Percentiles rank a stretch among this genome's conserved stretches.
Evolutionary conservation across 2,329 filamentous ascomycete species (phyloP).

Genomic region (Fusarium sulawesiense): DNA sequence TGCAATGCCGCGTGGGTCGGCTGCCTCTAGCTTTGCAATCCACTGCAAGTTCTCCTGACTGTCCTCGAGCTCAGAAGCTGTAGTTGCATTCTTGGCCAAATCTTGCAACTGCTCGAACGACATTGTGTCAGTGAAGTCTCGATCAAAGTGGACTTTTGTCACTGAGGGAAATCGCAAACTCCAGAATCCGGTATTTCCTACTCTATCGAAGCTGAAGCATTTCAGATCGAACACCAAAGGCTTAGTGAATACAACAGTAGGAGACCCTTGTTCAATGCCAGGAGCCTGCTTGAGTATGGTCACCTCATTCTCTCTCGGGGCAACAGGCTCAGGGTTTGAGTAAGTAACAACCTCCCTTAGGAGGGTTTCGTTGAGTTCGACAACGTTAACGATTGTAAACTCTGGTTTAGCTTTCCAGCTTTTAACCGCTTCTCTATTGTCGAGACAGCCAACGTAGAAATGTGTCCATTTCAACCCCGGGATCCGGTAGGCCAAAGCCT

Average conservation of each 20-base stretch:
- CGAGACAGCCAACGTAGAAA: conserved; percentile 81
- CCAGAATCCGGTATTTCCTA: conserved; percentile 75
- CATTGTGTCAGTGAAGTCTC: conserved; percentile 74
- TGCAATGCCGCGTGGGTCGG: conserved; percentile 59
- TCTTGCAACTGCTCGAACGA: conserved; percentile 77
- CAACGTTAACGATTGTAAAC: conserved; percentile 75
- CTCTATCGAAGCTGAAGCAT: conserved; percentile 82
- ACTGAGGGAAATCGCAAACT: conserved; percentile 81
- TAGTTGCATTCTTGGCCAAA: conserved; percentile 69
- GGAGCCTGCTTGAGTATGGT: conserved; percentile 62
- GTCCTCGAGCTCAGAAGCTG: conserved; percentile 62
- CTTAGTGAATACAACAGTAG: conserved; percentile 69
- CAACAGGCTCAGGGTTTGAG: conserved; percentile 58
- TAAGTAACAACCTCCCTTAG: conserved; percentile 63
- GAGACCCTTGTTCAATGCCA: conserved; percentile 56
- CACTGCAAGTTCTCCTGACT: conserved; percentile 71
- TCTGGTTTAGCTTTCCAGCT: conserved; percentile 63
- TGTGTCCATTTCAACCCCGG: conserved; percentile 77
- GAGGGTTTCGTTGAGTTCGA: conserved; percentile 65
- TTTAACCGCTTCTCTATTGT: conserved; percentile 71
- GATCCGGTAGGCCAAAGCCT: conserved; percentile 67
- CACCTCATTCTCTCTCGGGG: conserved; percentile 51
- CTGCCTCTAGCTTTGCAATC: conserved; percentile 69
- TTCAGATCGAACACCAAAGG: conserved; percentile 84
- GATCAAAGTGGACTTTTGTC: conserved; percentile 81